phyloP scores from a whole-genome alignment of 1,139 yeast genomes.

The Debaryomycetaceae sp. region DNA sequence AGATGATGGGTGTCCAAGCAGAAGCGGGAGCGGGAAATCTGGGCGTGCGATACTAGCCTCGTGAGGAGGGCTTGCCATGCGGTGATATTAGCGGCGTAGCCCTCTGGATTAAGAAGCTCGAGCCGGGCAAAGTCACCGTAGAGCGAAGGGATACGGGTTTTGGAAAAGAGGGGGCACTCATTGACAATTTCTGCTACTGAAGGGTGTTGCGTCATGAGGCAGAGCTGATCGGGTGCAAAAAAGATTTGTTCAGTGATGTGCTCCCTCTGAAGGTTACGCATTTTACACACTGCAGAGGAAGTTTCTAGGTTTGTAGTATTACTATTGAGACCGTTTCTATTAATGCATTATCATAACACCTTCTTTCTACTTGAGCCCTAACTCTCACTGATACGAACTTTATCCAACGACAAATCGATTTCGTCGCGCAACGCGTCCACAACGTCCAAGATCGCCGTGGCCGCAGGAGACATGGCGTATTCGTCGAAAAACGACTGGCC shows the following conservation, averaged over 20 bases:
- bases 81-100: constrained; percentile 55
- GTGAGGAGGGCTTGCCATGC: constrained; percentile 42
- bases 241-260: too few relatives aligned
- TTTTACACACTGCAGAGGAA: too few relatives aligned
- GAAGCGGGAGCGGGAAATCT: constrained; percentile 9
- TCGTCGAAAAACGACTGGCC: constrained; percentile 82
- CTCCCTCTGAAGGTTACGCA: too few relatives aligned
- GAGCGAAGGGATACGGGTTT: constrained; percentile 47
- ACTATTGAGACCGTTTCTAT: too few relatives aligned
- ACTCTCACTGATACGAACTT: too few relatives aligned
- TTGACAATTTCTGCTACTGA: constrained; percentile 7
- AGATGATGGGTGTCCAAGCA: constrained; percentile 14
- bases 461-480: constrained; percentile 89
- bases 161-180: constrained; percentile 23
- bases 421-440: constrained; percentile 52
- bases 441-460: constrained; percentile 74
- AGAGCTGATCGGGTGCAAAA: too few relatives aligned
- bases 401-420: constrained; percentile 15
- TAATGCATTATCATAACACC: too few relatives aligned
- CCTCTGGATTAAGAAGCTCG: constrained; percentile 49
- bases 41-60: constrained; percentile 10
- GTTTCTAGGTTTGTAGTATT: neutral
- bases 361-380: too few relatives aligned
- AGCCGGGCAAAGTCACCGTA: constrained; percentile 50
- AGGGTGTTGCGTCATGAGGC: too few relatives aligned